A percentile compares a stretch with the other conserved stretches of the same genome.
These are phyloP conservation scores for Saccharata proteae DNA, from an alignment of 2,329 filamentous ascomycete genomes.

Conservation along the genomic window DNA sequence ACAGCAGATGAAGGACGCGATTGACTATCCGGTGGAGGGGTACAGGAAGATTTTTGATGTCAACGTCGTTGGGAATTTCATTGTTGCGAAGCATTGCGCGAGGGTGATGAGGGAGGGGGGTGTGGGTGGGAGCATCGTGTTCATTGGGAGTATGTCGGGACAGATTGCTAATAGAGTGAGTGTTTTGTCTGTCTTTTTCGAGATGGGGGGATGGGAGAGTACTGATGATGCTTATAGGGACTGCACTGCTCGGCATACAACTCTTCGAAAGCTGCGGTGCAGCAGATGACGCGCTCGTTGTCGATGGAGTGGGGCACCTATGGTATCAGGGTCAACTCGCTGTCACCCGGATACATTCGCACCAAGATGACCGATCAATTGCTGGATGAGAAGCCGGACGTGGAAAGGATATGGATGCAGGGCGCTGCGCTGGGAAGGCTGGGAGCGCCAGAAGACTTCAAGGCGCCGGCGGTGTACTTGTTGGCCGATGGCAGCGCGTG, in stretches of 20 bases:
- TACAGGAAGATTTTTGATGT: conserved; percentile 25
- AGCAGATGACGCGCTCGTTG: conserved; percentile 38
- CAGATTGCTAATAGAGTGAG: conserved; percentile 7
- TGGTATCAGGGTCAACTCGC: conserved; percentile 38
- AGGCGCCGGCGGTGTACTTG: conserved; percentile 19
- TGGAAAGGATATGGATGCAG: conserved; percentile 18
- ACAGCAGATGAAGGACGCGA: conserved; percentile 19
- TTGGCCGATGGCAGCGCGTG: conserved; percentile 43
- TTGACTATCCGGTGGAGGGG: conserved; percentile 20
- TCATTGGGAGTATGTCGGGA: conserved; percentile 26
- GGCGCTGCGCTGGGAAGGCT: conserved; percentile 17
- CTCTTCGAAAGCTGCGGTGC: conserved; percentile 42
- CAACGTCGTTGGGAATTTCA: conserved; percentile 27
- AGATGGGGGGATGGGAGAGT: too few species aligned
- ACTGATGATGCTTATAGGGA: conserved; percentile 13
- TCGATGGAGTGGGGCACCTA: conserved; percentile 40
- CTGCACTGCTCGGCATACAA: conserved; percentile 38
- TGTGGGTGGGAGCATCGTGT: conserved; percentile 18
- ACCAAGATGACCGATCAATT: conserved; percentile 26
- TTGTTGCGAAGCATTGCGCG: conserved; percentile 12
- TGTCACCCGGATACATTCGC: conserved; percentile 43
- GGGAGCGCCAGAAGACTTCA: conserved; percentile 18
- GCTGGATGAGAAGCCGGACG: conserved; percentile 18
- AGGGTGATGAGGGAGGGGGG: conserved; percentile 6
- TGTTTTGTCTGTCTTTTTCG: too few species aligned